Evolutionary conservation across 2,329 filamentous ascomycete genomes (phyloP).

Genomic region (Biscogniauxia sp.): DNA sequence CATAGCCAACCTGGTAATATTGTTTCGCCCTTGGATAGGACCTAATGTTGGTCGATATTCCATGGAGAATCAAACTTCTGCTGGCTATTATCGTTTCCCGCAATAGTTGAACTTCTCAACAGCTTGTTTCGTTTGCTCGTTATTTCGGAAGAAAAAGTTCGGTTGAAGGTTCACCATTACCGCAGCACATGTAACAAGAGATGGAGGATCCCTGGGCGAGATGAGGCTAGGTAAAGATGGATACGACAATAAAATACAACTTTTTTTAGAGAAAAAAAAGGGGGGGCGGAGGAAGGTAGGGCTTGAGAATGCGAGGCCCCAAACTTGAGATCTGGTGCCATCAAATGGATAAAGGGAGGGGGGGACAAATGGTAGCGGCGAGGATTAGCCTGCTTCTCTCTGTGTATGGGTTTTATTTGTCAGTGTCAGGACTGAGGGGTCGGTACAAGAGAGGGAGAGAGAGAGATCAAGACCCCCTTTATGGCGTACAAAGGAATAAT

Average conservation of each 20-base stretch:
- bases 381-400: constrained; percentile 6
- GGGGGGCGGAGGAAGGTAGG: constrained; percentile 1
- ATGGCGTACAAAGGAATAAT: constrained; percentile 26
- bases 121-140: constrained; percentile 11
- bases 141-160: constrained; percentile 1
- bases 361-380: constrained; percentile 1
- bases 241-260: constrained; percentile 5
- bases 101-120: constrained; percentile 26
- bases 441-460: constrained; percentile 8
- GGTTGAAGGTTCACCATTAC: constrained; percentile 1
- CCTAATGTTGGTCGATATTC: constrained; percentile 6
- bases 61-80: constrained; percentile 4
- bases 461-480: constrained; percentile 5
- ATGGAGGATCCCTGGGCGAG: constrained; percentile 1
- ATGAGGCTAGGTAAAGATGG: constrained; percentile 6
- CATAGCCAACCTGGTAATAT: constrained; percentile 3
- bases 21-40: constrained; percentile 3
- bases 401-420: constrained; percentile 24
- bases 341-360: constrained; percentile 3
- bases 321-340: constrained; percentile 5
- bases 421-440: constrained; percentile 16
- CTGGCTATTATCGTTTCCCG: constrained; percentile 24
- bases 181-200: background rate
- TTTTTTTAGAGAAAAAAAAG: constrained; percentile 1
- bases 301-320: constrained; percentile 1